These are phyloP conservation scores for Kazachstania sp. DNA, from an alignment of 1,139 yeast species.

Conservation along the genomic window DNA sequence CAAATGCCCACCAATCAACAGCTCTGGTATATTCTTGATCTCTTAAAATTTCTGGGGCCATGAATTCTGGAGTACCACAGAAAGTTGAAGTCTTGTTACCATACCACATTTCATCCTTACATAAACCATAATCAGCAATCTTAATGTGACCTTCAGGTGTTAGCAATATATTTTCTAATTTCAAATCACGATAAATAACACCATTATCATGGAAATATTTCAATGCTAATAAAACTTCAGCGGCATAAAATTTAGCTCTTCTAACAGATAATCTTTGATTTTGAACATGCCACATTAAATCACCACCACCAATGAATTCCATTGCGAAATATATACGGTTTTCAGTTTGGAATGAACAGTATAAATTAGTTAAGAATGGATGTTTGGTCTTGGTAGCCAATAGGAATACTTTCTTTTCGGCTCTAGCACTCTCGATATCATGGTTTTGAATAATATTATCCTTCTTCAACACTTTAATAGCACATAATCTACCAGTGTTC, in stretches of 20 bases:
- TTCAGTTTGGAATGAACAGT: slow-evolving; percentile 96
- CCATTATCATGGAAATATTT: slow-evolving; percentile 94
- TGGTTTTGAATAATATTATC: slow-evolving; percentile 92
- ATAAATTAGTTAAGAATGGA: slow-evolving; percentile 84
- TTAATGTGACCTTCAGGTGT: slow-evolving; percentile 93
- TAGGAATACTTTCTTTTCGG: slow-evolving; percentile 86
- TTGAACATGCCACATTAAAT: slow-evolving; percentile 98
- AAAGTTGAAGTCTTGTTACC: slow-evolving; percentile 89
- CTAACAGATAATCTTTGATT: slow-evolving; percentile 80
- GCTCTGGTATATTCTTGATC: slow-evolving; percentile 89
- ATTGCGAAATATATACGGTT: slow-evolving; percentile 94
- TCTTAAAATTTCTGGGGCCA: slow-evolving; percentile 96
- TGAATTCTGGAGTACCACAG: slow-evolving; percentile 98
- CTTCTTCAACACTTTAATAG: slow-evolving; percentile 90
- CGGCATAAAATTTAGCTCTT: slow-evolving; percentile 94
- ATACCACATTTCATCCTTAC: slow-evolving; percentile 92
- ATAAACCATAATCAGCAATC: slow-evolving; percentile 92
- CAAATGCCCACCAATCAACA: slow-evolving; percentile 99
- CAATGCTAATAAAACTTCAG: slow-evolving; percentile 85
- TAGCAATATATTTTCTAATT: slow-evolving; percentile 82
- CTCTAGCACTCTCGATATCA: slow-evolving; percentile 89
- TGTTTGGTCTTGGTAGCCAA: slow-evolving; percentile 85
- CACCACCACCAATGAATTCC: slow-evolving; percentile 98
- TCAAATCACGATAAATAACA: slow-evolving; percentile 91
- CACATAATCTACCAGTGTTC: slow-evolving; percentile 65